These are phyloP conservation scores for Salix udensis DNA, from an alignment of 345 rosid species.

Conservation along the genomic window DNA sequence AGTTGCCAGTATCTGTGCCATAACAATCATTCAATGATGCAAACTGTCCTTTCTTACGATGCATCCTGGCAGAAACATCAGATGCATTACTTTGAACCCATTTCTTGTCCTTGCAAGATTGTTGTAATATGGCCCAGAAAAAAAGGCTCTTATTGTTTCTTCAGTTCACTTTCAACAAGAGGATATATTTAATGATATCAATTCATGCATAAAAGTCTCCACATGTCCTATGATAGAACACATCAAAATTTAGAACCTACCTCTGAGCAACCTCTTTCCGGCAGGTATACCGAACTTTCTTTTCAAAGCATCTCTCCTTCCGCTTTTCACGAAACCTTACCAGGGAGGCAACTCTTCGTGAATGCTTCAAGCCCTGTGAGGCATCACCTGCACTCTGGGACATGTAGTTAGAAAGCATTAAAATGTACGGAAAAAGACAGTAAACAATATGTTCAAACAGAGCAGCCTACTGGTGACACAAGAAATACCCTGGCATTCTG, in stretches of 20 bases:
- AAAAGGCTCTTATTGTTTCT: background rate
- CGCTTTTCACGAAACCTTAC: slow-evolving; percentile 43
- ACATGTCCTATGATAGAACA: slow-evolving; percentile 2
- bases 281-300: slow-evolving; percentile 42
- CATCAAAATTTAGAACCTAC: slow-evolving; percentile 12
- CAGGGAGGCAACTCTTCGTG: slow-evolving; percentile 44
- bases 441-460: background rate
- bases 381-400: slow-evolving; percentile 26
- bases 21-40: slow-evolving; percentile 32
- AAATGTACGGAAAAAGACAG: background rate
- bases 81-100: background rate
- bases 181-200: slow-evolving; percentile 1
- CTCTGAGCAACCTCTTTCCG: slow-evolving; percentile 47
- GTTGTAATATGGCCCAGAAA: background rate
- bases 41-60: slow-evolving; percentile 47
- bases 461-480: slow-evolving; percentile 3
- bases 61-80: slow-evolving; percentile 37
- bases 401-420: slow-evolving; percentile 6
- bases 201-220: background rate
- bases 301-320: slow-evolving; percentile 45
- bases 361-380: slow-evolving; percentile 39
- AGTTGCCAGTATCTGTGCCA: slow-evolving; percentile 25
- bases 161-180: slow-evolving; percentile 29
- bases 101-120: background rate
- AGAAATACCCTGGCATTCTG: slow-evolving; percentile 28